Evolutionary conservation across 2,329 filamentous ascomycete genomes (phyloP).

Genomic region (Aureobasidium namibiae): DNA sequence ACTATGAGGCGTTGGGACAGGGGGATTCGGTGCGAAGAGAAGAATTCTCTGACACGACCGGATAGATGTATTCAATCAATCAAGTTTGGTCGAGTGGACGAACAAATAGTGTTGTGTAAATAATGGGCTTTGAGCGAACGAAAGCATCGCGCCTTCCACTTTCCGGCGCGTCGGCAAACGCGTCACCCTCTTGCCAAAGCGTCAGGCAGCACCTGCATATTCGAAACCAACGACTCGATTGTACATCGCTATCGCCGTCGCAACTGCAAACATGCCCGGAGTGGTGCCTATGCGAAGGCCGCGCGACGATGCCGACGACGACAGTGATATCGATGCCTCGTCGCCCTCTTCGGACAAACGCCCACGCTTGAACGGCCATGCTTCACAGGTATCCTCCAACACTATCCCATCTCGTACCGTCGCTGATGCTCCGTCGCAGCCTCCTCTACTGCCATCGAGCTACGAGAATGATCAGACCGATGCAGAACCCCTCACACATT

Average conservation of each 20-base stretch:
- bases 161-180: constrained; percentile 1
- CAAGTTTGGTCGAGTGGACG: background rate
- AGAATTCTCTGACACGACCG: background rate
- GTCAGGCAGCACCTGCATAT: background rate
- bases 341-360: constrained; percentile 9
- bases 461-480: constrained; percentile 20
- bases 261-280: constrained; percentile 10
- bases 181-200: background rate
- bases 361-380: constrained; percentile 5
- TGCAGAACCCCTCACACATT: constrained; percentile 27
- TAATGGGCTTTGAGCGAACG: background rate
- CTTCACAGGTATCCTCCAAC: background rate
- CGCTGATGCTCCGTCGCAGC: background rate
- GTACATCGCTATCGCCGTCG: background rate
- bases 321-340: background rate
- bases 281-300: constrained; percentile 4
- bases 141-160: background rate
- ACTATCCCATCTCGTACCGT: background rate
- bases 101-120: no score
- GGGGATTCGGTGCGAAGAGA: background rate
- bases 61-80: background rate
- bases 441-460: constrained; percentile 26
- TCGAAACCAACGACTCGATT: background rate
- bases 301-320: background rate
- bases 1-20: background rate